Evolutionary conservation across 768 basidiomycete genomes (phyloP).

Genomic region (Kwoniella dendrophila): DNA sequence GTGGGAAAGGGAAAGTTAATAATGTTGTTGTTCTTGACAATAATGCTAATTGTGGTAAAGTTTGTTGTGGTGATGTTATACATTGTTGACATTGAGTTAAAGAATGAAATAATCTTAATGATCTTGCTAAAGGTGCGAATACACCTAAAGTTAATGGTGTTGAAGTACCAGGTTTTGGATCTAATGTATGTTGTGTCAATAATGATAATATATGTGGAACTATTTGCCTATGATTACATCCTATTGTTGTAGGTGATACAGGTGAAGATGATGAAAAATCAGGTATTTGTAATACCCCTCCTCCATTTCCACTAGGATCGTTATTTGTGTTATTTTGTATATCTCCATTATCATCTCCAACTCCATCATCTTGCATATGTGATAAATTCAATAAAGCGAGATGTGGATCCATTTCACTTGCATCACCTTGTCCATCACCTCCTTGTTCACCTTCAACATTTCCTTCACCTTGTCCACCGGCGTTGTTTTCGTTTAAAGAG

Average conservation of each 20-base stretch:
- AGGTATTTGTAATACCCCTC: conserved; percentile 27
- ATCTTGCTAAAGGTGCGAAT: conserved; percentile 44
- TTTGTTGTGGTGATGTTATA: conserved; percentile 44
- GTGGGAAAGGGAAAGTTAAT: conserved; percentile 51
- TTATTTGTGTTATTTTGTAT: not conserved
- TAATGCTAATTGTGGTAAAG: conserved; percentile 51
- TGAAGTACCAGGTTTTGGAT: conserved; percentile 46
- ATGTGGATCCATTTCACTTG: conserved; percentile 40
- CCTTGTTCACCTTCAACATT: conserved; percentile 30
- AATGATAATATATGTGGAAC: conserved; percentile 48
- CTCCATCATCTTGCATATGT: conserved; percentile 37
- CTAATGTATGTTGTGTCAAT: conserved; percentile 38
- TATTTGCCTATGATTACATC: conserved; percentile 37
- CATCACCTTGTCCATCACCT: conserved; percentile 32
- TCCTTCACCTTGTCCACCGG: conserved; percentile 28
- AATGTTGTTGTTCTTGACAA: conserved; percentile 48
- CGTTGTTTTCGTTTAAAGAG: conserved; percentile 43
- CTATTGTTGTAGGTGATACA: conserved; percentile 3
- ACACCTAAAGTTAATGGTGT: conserved; percentile 47
- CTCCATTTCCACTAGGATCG: conserved; percentile 7
- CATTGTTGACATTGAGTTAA: conserved; percentile 41
- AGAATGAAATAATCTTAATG: conserved; percentile 44
- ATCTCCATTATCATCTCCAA: conserved; percentile 17
- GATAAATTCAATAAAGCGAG: conserved; percentile 47
- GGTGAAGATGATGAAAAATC: no score